Evolutionary conservation across 371 early-diverging fungal genomes (phyloP), one percentile per base, ranked within the genome.

Genomic region (Syncephalastrum sp.): DNA sequence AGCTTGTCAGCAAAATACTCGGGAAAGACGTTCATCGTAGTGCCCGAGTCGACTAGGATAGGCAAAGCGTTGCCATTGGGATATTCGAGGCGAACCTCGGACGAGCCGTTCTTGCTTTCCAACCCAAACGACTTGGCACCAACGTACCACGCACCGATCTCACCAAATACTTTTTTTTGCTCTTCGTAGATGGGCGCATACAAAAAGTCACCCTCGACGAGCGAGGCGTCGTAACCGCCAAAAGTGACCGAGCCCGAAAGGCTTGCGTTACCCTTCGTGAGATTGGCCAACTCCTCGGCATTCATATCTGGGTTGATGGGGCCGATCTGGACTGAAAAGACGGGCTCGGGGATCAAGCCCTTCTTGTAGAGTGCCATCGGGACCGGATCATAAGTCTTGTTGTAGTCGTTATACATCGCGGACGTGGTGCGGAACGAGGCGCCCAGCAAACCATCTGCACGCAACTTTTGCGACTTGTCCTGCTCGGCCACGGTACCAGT

Each of bases 181-280:
- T 5, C 38, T 33, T 33, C 38, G 38, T 33, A 33, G 47, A 54
- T 17, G 53, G 53, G 4, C 0, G 68, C 56, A 17, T 67, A 72
- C 16, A 56, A 24, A 3, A 68, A 54, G 5, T 72, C 58, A 4
- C 70, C 72, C 13, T 50, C 44, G 42, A 57, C 76, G 17, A 59
- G 47, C 14, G 61, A 57, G 13, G 48, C 49, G 51, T 80, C 67
- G 21, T 67, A 56, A 13, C 62, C 75, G 19, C 77, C 77, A 61
- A 81, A 72, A 15, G 68, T 61, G 16, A 77, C 65, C 47, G 76
- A 74, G 17, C 75, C 76, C 3, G 65, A 57, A 42, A 60, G 65
- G 53, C 48, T 44, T 14, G 54, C 10, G 38, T 33, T 33, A 33
- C 38, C 38, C 38, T 10, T 33, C 38, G 38, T 33, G 10, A 33